These are phyloP conservation scores for Metschnikowia kofuensis DNA, from an alignment of 805 yeast species.

Conservation along the genomic window DNA sequence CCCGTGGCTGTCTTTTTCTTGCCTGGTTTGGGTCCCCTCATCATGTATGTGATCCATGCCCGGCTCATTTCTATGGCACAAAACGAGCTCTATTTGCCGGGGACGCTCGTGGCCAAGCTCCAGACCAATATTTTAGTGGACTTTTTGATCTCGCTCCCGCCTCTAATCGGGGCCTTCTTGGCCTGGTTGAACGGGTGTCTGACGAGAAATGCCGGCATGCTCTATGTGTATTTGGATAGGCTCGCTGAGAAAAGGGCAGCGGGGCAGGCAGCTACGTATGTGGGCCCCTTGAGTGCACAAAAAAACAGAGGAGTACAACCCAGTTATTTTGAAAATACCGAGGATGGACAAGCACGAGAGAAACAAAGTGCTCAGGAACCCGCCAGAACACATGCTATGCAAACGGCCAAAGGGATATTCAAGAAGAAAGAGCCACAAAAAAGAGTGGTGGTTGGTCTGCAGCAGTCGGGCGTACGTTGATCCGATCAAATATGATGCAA, in stretches of 20 bases:
- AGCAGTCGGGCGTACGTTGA: not conserved
- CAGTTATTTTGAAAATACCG: too few relatives aligned
- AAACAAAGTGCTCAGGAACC: too few relatives aligned
- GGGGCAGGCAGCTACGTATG: conserved; percentile 12
- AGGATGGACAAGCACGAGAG: too few relatives aligned
- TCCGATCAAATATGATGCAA: too few relatives aligned
- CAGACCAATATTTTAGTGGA: conserved; percentile 76
- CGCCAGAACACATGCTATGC: too few relatives aligned
- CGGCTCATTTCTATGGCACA: conserved; percentile 63
- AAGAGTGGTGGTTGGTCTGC: not conserved
- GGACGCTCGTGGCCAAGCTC: conserved; percentile 60
- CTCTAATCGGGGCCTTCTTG: conserved; percentile 73
- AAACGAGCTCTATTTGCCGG: conserved; percentile 55
- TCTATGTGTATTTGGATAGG: conserved; percentile 40
- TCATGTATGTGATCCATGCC: conserved; percentile 77
- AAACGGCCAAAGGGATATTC: not conserved
- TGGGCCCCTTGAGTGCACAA: conserved; percentile 5
- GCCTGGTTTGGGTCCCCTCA: conserved; percentile 82
- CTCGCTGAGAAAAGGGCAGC: conserved; percentile 7
- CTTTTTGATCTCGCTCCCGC: conserved; percentile 71
- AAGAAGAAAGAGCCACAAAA: not conserved
- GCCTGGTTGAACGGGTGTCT: conserved; percentile 84
- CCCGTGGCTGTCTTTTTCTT: conserved; percentile 62
- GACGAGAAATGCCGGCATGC: conserved; percentile 81
- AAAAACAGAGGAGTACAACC: not conserved